Evolutionary conservation across 805 yeast species (phyloP).

Genomic region (Wickerhamiella nectarea): DNA sequence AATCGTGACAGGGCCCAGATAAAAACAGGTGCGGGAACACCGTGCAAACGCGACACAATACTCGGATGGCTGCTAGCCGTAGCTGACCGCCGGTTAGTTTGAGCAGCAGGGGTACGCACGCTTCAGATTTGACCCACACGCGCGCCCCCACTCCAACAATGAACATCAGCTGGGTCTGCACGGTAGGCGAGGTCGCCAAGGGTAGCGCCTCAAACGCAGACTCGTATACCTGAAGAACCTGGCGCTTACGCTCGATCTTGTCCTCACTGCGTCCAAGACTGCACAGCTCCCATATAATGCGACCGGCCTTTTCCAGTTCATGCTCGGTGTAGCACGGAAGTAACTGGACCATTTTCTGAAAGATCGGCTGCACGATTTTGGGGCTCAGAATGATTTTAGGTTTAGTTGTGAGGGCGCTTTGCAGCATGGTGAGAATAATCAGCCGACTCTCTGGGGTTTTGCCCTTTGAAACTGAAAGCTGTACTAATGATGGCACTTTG

Average conservation of each 20-base stretch:
- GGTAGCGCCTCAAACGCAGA: neutral
- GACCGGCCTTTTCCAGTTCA: slow-evolving; percentile 9
- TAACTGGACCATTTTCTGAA: slow-evolving; percentile 2
- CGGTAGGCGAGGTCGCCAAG: neutral
- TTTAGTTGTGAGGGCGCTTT: slow-evolving; percentile 8
- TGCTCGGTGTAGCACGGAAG: slow-evolving; percentile 6
- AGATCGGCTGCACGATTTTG: neutral
- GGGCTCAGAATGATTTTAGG: slow-evolving; percentile 13
- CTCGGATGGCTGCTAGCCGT: slow-evolving; percentile 1
- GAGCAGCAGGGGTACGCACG: neutral
- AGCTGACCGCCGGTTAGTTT: neutral
- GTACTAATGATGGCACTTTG: slow-evolving; percentile 5
- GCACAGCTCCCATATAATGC: slow-evolving; percentile 9
- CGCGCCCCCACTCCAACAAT: slow-evolving; percentile 6
- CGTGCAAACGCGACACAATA: slow-evolving; percentile 7
- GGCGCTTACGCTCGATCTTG: neutral
- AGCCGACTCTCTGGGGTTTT: slow-evolving; percentile 1
- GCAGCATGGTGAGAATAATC: slow-evolving; percentile 8
- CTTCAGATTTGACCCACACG: neutral
- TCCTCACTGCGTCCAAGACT: slow-evolving; percentile 2
- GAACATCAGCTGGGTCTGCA: neutral
- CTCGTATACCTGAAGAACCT: neutral
- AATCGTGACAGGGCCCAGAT: neutral
- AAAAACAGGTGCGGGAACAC: slow-evolving; percentile 6
- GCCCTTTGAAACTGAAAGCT: neutral